Percentiles rank a stretch among this genome's conserved stretches.
These are phyloP conservation scores for Marchantia polymorpha DNA, from an alignment of 225 moss, liverwort and hornwort species.

Conservation along the genomic window DNA sequence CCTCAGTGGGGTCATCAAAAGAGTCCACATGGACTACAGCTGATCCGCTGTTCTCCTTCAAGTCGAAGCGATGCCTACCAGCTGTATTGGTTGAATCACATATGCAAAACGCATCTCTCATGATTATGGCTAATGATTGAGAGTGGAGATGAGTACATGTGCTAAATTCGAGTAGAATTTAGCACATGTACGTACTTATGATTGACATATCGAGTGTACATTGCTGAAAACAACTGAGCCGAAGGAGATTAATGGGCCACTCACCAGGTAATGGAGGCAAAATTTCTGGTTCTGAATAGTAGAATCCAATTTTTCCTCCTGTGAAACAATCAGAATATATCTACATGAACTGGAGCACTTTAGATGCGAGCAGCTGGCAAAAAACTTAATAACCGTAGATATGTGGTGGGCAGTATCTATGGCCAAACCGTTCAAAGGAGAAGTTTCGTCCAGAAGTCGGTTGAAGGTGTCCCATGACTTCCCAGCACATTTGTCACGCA, in stretches of 20 bases:
- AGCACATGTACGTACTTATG: too few relatives aligned
- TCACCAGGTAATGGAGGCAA: constrained; percentile 87
- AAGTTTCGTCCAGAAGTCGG: constrained; percentile 52
- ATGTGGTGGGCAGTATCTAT: not conserved
- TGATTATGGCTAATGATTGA: not conserved
- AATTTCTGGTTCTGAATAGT: constrained; percentile 81
- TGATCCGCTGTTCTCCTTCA: not conserved
- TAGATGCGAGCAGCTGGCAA: too few relatives aligned
- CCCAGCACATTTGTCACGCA: constrained; percentile 59
- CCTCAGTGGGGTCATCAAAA: constrained; percentile 19
- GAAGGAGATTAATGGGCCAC: not conserved
- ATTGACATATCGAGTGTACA: too few relatives aligned
- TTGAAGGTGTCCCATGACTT: constrained; percentile 84
- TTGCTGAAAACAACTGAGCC: too few relatives aligned
- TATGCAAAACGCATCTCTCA: not conserved
- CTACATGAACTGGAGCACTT: not conserved
- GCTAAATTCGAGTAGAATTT: too few relatives aligned
- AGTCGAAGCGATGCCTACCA: constrained; percentile 14
- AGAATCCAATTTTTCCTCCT: constrained; percentile 87
- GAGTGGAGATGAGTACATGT: not conserved
- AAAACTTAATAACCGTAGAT: not conserved
- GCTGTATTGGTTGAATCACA: constrained; percentile 1
- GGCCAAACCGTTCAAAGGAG: constrained; percentile 64
- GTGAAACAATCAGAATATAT: constrained; percentile 10
- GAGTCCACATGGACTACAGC: not conserved